These are phyloP conservation scores for Capronia coronata DNA, from an alignment of 2,329 filamentous ascomycete genomes.

Conservation along the genomic window DNA sequence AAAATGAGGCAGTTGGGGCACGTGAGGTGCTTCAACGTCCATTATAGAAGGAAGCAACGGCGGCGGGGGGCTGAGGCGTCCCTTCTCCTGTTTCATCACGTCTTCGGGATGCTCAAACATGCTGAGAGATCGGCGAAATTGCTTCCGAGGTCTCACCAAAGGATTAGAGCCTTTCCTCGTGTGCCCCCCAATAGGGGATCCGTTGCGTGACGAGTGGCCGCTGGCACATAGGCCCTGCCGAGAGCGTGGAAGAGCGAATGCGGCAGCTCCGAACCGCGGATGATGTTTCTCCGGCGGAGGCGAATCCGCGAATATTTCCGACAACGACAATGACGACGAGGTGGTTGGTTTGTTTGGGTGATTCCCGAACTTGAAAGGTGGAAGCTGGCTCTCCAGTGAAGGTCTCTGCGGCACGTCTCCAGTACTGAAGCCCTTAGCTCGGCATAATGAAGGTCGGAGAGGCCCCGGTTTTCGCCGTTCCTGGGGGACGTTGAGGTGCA, in stretches of 20 bases:
- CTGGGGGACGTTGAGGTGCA: constrained; percentile 20
- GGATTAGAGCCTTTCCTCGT: constrained; percentile 67
- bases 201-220: constrained; percentile 51
- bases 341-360: constrained; percentile 42
- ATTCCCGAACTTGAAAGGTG: constrained; percentile 68
- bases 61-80: constrained; percentile 41
- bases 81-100: constrained; percentile 71
- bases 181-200: constrained; percentile 66
- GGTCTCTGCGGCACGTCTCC: constrained; percentile 56
- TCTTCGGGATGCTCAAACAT: constrained; percentile 96
- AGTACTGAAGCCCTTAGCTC: constrained; percentile 68
- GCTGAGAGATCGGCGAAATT: constrained; percentile 85
- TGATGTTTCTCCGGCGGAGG: constrained; percentile 51
- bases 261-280: constrained; percentile 32
- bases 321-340: constrained; percentile 60
- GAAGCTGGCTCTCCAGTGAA: constrained; percentile 58
- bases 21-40: constrained; percentile 64
- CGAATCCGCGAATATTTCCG: constrained; percentile 75
- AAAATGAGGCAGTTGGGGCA: constrained; percentile 73
- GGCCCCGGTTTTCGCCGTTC: constrained; percentile 59
- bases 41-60: constrained; percentile 68
- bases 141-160: constrained; percentile 70
- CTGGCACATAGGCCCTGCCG: constrained; percentile 13
- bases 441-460: constrained; percentile 66
- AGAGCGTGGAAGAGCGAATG: constrained; percentile 17